Conservation (phyloP, 352 stramenopile genomes). For the Phytophthora vignae region DNA sequence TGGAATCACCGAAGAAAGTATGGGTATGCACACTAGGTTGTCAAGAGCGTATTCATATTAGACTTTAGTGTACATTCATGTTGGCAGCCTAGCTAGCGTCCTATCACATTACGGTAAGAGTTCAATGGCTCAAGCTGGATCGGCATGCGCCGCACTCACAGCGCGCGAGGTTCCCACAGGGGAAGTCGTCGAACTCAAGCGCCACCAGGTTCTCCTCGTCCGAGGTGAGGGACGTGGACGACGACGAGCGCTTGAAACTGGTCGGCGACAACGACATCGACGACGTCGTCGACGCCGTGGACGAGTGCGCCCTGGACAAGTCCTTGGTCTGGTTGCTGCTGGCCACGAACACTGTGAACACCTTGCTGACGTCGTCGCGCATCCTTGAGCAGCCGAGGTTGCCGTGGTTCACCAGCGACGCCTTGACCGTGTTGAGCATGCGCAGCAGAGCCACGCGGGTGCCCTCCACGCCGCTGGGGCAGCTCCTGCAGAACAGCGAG, state of each 20-base stretch:
- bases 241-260: conserved; percentile 23
- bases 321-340: conserved; percentile 11
- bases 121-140: conserved; percentile 23
- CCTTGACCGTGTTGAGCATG: conserved; percentile 46
- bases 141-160: conserved; percentile 30
- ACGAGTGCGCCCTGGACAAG: conserved; percentile 7
- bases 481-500: conserved; percentile 43
- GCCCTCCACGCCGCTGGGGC: conserved; percentile 35
- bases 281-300: conserved; percentile 9
- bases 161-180: conserved; percentile 25
- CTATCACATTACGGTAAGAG: background rate
- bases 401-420: conserved; percentile 44
- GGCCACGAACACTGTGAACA: conserved; percentile 39
- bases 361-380: conserved; percentile 37
- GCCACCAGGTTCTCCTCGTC: conserved; percentile 33
- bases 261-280: conserved; percentile 20
- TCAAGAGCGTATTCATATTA: conserved; percentile 19
- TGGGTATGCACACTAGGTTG: background rate
- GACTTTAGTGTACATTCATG: conserved; percentile 28
- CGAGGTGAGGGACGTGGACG: conserved; percentile 28
- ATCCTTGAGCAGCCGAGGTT: conserved; percentile 44
- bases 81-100: conserved; percentile 4
- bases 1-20: background rate
- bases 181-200: conserved; percentile 32
- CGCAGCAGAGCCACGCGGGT: conserved; percentile 36